Percentiles rank a stretch among this genome's conserved stretches.
Evolutionary conservation across 2,329 filamentous ascomycete genomes (phyloP).

Genomic region (Fulvia fulva): DNA sequence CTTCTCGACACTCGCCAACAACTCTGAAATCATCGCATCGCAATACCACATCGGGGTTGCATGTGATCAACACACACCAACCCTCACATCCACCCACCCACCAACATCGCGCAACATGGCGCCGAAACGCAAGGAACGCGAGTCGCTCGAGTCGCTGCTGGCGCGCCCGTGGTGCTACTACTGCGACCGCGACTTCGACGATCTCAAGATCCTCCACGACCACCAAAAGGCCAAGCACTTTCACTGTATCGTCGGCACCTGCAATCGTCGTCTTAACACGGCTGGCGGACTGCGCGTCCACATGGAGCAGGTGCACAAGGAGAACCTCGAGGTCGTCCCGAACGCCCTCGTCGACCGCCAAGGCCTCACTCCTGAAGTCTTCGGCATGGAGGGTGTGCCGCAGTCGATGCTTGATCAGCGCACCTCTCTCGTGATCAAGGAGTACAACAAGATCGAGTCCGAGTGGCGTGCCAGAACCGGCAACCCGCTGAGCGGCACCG

Average conservation of each 20-base stretch:
- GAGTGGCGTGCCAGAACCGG: slow-evolving; percentile 78
- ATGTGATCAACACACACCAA: neutral
- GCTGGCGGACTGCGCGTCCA: slow-evolving; percentile 94
- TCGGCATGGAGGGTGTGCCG: slow-evolving; percentile 96
- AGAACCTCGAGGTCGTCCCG: slow-evolving; percentile 79
- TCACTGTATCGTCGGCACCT: slow-evolving; percentile 75
- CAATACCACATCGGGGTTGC: neutral
- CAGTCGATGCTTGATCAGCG: slow-evolving; percentile 66
- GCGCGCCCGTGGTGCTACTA: slow-evolving; percentile 95
- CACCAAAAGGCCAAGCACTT: slow-evolving; percentile 99
- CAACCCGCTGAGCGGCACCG: slow-evolving; percentile 63
- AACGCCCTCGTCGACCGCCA: slow-evolving; percentile 86
- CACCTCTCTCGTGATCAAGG: slow-evolving; percentile 78
- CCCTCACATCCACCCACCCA: neutral
- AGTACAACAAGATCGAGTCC: slow-evolving; percentile 80
- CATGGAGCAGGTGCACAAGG: slow-evolving; percentile 98
- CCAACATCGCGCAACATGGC: slow-evolving; percentile 1
- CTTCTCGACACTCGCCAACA: neutral
- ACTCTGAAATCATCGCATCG: neutral
- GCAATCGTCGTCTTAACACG: slow-evolving; percentile 82
- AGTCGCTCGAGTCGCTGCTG: slow-evolving; percentile 83
- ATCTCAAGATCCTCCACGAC: slow-evolving; percentile 90
- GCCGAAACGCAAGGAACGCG: slow-evolving; percentile 66
- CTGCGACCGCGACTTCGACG: slow-evolving; percentile 98
- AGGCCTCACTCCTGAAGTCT: slow-evolving; percentile 88